Base-by-base conservation (phyloP, 495 filamentous ascomycete species). In the Penicillium riverlandense region DNA sequence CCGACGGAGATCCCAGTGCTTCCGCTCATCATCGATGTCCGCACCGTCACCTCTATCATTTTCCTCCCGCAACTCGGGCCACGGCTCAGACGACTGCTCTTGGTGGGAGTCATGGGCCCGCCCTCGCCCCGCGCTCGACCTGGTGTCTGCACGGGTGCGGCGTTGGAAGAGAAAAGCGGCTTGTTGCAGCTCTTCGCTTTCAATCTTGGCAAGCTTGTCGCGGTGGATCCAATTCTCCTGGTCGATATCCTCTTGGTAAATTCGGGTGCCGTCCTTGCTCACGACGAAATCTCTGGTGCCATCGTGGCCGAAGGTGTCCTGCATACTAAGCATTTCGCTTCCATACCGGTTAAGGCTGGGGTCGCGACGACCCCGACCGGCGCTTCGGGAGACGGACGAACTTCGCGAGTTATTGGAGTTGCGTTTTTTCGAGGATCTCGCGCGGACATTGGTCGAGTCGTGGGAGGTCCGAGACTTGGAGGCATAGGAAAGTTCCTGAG, bases 151-250 rank as follows among this genome's bases (percentile, higher is more conserved):
- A 29, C 66, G 60, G 15, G 64, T 67, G 36, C 72, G 71, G 32
- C 77, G 80, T 9, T 84, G 79, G 16, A 90, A 69, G 31, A 79
- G 66, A 45, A 91, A 80, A 7, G 88, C 90, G 4, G 89, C 89
- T 57, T 87, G 88, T 53, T 94, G 87, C 49, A 96, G 71, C 62
- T 98, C 92, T 62, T 88, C 77, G 55, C 76, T 96, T 70, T 98
- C 92, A 53, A 98, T 98, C 58, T 80, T 77, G 29, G 88, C 90
- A 37, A 98, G 66, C 65, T 97, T 98, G 64, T 98, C 92, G 15
- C 92, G 77, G 60, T 98, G 90, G 45, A 98, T 97, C 92, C 92
- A 97, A 36, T 79, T 76, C 52, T 75, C 77, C 28, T 69, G 56
- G 11, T 65, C 65, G 15, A 50, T 48, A 6, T 59, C 55, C 11